phyloP scores from a whole-genome alignment of 1,284 basidiomycete genomes.

The Leccinum solheimii region DNA sequence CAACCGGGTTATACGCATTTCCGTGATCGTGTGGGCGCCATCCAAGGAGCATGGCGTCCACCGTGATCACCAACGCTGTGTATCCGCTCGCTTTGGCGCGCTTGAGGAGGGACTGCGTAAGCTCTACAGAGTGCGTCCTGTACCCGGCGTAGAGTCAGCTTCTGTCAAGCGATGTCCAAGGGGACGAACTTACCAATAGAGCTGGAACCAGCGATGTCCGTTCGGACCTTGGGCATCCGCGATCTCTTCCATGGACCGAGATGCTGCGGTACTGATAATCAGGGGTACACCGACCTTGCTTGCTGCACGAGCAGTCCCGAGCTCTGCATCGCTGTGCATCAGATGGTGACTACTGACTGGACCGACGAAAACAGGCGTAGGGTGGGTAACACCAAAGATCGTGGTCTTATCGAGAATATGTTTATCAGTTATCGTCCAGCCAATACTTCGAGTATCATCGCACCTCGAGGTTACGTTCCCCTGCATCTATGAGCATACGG shows the following conservation, averaged over 20 bases:
- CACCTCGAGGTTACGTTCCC: conserved; percentile 62
- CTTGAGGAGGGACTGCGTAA: conserved; percentile 63
- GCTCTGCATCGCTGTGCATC: conserved; percentile 66
- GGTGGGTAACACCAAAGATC: conserved; percentile 66
- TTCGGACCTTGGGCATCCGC: conserved; percentile 60
- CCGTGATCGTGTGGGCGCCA: conserved; percentile 71
- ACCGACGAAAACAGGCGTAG: conserved; percentile 66
- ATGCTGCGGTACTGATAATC: conserved; percentile 71
- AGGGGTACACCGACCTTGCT: conserved; percentile 64
- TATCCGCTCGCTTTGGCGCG: conserved; percentile 68
- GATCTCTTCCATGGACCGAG: conserved; percentile 72
- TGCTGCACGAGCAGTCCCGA: conserved; percentile 68
- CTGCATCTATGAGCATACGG: conserved; percentile 74
- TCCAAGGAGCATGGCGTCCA: conserved; percentile 66
- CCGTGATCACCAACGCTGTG: conserved; percentile 66
- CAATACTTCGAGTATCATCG: too few species aligned
- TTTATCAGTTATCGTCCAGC: not conserved
- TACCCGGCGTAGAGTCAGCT: not conserved
- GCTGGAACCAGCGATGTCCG: conserved; percentile 74
- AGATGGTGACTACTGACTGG: conserved; percentile 78
- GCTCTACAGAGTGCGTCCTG: conserved; percentile 60
- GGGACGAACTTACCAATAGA: conserved; percentile 59
- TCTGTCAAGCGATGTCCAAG: not conserved
- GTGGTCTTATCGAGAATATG: conserved; percentile 47
- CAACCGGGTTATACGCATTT: conserved; percentile 60